A percentile compares a stretch with the other conserved stretches of the same genome.
Evolutionary conservation across 176 grass and related monocot species (phyloP).

Genomic region (Aegilops umbellulata): DNA sequence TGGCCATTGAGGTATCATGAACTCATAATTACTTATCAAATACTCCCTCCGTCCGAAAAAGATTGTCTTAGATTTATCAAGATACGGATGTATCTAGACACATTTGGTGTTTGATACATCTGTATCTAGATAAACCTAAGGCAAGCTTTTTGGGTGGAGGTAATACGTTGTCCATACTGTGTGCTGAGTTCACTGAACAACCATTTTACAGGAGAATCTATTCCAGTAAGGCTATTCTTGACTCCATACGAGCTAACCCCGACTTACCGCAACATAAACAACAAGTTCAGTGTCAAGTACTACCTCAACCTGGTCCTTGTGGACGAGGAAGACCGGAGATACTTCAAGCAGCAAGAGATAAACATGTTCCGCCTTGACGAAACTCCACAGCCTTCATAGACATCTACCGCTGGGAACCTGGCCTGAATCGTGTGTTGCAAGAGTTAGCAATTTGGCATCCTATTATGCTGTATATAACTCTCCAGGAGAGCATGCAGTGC

Average conservation of each 20-base stretch:
- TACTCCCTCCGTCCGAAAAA: too few relatives aligned
- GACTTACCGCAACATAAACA: constrained; percentile 79
- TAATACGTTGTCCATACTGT: not conserved
- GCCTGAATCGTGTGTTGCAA: not conserved
- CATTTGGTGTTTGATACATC: too few relatives aligned
- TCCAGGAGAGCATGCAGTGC: not conserved
- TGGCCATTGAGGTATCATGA: not conserved
- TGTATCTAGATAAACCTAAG: too few relatives aligned
- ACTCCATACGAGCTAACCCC: constrained; percentile 52
- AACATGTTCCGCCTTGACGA: constrained; percentile 64
- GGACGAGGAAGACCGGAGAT: constrained; percentile 93
- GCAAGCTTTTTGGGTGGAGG: too few relatives aligned
- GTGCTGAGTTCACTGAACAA: not conserved
- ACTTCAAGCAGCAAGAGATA: constrained; percentile 98
- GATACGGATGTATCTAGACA: too few relatives aligned
- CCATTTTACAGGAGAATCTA: constrained; percentile 41
- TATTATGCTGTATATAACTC: constrained; percentile 22
- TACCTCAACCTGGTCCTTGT: constrained; percentile 96
- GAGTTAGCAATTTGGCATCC: not conserved
- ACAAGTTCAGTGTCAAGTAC: constrained; percentile 96
- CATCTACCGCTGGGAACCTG: not conserved
- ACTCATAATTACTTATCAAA: not conserved
- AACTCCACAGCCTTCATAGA: constrained; percentile 25
- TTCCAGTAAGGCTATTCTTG: constrained; percentile 90
- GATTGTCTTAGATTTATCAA: too few relatives aligned